These are phyloP conservation scores for Pyracantha coccinea DNA, from an alignment of 331 rosid genomes.

Conservation along the genomic window DNA sequence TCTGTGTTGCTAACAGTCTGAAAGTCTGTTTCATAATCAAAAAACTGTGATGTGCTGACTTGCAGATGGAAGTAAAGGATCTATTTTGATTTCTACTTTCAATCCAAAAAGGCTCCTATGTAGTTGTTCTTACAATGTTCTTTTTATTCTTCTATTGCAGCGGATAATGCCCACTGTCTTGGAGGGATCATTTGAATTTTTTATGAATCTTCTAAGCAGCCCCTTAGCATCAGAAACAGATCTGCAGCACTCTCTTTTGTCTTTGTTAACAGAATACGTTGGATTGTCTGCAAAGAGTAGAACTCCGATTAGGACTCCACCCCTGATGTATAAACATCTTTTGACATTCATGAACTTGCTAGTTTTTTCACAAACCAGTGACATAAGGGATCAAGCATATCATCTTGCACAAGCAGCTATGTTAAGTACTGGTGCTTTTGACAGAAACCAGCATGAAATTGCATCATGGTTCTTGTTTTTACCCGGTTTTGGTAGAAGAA, in stretches of 20 bases:
- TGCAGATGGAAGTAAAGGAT: not conserved
- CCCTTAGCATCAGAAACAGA: slow-evolving; percentile 45
- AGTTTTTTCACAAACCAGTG: slow-evolving; percentile 46
- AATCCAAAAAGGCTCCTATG: not conserved
- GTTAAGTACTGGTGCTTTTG: slow-evolving; percentile 91
- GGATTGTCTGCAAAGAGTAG: slow-evolving; percentile 54
- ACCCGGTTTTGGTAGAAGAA: slow-evolving; percentile 47
- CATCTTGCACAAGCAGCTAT: slow-evolving; percentile 67
- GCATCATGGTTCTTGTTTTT: slow-evolving; percentile 82
- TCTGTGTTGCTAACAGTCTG: not conserved
- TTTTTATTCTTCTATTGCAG: slow-evolving; percentile 40
- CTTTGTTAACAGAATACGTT: slow-evolving; percentile 63
- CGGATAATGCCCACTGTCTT: slow-evolving; percentile 41
- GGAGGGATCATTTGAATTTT: slow-evolving; percentile 77
- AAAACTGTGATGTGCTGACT: not conserved
- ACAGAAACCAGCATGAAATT: slow-evolving; percentile 55
- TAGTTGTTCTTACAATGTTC: slow-evolving; percentile 6
- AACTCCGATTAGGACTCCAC: slow-evolving; percentile 57
- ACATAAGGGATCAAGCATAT: slow-evolving; percentile 49
- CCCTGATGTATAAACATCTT: slow-evolving; percentile 71
- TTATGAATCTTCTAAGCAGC: slow-evolving; percentile 49
- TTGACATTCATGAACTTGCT: slow-evolving; percentile 59
- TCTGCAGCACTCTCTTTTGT: slow-evolving; percentile 63
- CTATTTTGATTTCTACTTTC: not conserved
- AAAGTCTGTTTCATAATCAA: not conserved